Conservation (phyloP, 208 protist species). For the Jaenimonas drosophilae region DNA sequence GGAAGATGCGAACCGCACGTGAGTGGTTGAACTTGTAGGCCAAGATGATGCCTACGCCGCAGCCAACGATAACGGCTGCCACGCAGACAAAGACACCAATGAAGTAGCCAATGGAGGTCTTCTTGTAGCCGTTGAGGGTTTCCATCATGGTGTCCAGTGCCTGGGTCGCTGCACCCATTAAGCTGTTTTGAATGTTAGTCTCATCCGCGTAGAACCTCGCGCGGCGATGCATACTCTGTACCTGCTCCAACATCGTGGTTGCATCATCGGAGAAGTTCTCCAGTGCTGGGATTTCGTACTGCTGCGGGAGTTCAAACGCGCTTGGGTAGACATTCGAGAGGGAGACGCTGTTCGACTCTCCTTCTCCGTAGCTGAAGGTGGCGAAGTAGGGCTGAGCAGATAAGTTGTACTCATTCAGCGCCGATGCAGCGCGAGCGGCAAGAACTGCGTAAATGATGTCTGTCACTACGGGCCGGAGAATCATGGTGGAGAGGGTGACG, state of each 20-base stretch:
- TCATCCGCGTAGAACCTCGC: slow-evolving; percentile 6
- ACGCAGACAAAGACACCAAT: no score
- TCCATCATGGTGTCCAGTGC: not conserved
- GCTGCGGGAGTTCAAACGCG: slow-evolving; percentile 1
- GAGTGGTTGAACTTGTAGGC: no score
- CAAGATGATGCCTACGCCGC: no score
- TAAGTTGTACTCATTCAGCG: slow-evolving; percentile 3
- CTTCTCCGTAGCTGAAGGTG: slow-evolving; percentile 3
- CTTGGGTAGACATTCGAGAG: slow-evolving; percentile 4
- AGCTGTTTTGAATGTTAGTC: not conserved
- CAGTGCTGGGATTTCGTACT: slow-evolving; percentile 4
- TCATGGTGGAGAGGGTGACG: not conserved
- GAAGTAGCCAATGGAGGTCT: no score
- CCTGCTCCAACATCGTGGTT: not conserved
- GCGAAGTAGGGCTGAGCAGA: not conserved
- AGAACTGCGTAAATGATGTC: slow-evolving; percentile 7
- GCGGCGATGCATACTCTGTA: slow-evolving; percentile 6
- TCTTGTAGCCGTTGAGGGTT: not conserved
- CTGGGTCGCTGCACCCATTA: not conserved
- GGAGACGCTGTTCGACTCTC: slow-evolving; percentile 1
- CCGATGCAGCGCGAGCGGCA: slow-evolving; percentile 1
- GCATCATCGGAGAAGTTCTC: slow-evolving; percentile 1
- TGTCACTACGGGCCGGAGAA: slow-evolving; percentile 3
- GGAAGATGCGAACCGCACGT: no score
- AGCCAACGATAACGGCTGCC: no score